phyloP scores from a whole-genome alignment of 495 filamentous ascomycete genomes.

The Penicillium angulare region DNA sequence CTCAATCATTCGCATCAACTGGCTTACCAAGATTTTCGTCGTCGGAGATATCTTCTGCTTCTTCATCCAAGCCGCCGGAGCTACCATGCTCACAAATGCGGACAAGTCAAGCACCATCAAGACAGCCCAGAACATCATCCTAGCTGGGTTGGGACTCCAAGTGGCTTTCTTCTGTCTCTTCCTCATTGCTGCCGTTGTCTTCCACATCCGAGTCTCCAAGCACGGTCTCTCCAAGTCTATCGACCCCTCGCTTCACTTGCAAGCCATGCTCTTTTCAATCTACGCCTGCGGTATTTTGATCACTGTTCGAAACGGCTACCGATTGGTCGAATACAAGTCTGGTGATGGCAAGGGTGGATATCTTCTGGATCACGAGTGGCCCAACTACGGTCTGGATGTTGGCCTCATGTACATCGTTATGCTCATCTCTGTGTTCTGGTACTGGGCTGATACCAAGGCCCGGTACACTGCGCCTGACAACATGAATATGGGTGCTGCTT shows the following conservation, averaged over 20 bases:
- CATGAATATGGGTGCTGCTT: no score
- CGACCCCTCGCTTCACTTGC: conserved; percentile 37
- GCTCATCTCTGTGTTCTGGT: no score
- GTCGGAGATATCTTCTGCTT: conserved; percentile 41
- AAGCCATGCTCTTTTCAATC: conserved; percentile 45
- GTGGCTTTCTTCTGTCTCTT: conserved; percentile 45
- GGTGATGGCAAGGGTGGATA: conserved; percentile 53
- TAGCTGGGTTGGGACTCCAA: conserved; percentile 43
- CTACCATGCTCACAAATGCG: conserved; percentile 22
- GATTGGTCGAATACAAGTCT: conserved; percentile 60
- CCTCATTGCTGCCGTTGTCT: conserved; percentile 35
- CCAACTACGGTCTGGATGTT: conserved; percentile 52
- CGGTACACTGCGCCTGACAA: no score
- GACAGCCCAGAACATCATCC: conserved; percentile 44
- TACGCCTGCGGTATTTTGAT: conserved; percentile 55
- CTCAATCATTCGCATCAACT: conserved; percentile 35
- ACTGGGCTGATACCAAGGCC: no score
- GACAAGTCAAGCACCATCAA: conserved; percentile 22
- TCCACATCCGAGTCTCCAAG: conserved; percentile 34
- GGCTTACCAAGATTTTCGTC: conserved; percentile 50
- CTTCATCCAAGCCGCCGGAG: conserved; percentile 24
- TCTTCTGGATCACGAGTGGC: conserved; percentile 52
- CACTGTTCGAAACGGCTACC: conserved; percentile 58
- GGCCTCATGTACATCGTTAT: no score
- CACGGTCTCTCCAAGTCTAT: conserved; percentile 19